Evolutionary conservation across 176 grass and related monocot genomes (phyloP), one percentile per base, ranked within the genome.

Genomic region (Neostapfia colusana): DNA sequence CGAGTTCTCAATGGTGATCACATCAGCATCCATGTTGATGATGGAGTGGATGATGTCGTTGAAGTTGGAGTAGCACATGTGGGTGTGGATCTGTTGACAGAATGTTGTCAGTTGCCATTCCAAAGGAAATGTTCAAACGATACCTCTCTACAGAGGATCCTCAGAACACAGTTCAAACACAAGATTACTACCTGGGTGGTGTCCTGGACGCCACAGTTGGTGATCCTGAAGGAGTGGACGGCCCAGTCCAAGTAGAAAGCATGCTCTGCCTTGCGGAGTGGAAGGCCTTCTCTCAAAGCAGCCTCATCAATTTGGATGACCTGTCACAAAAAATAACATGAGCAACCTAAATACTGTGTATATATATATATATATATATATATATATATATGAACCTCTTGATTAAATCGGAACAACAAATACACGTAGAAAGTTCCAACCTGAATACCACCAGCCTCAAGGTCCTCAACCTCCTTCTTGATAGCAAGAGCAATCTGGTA

Each of bases 61-160:
- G 83, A 97, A 97, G 83, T 97, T 93, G 16, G 93, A 97, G 80
- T 97, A 97, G 93, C 93, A 97, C 93, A 97, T 97, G 83, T 97
- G 93, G 67, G 93, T 97, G 90, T 97, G 93, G 77, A 97, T 97
- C 93, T 97, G 76, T 63, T 23, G 31, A 66, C 11, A 83, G 44
- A 75, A 20, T 34, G 20, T 12, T 13, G 17, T 81, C 44, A 68
- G 80, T 37, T 36, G 34, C 12, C 54, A 69, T 69, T 38, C 0
- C 21, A 26, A 34, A 68, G 57, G 14, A 53, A 53, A 60, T 45
- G 24, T 35, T 8, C 20, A 46, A 43, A 0, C 45, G 1, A 23
- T 38, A 74, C 37, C n/a, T n/a, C n/a, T n/a, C n/a, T 3, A 10
- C 1, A 3, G 43, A 61, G 53, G n/a, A 0, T 70, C 1, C n/a